Base-by-base conservation (phyloP, 805 yeast genomes). In the Vanderwaltozyma polyspora region DNA sequence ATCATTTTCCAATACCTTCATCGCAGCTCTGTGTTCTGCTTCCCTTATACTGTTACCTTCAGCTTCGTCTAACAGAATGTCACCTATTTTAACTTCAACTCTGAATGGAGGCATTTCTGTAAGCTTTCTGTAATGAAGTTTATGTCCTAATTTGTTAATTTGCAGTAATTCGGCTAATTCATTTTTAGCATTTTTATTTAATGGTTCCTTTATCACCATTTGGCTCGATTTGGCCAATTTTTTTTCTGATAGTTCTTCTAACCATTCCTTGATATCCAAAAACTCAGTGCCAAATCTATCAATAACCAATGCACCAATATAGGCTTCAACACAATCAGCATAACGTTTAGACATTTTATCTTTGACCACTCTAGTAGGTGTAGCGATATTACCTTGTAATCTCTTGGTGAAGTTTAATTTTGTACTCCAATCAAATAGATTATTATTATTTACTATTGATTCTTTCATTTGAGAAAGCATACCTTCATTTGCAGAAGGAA, bases 261-360 rank as follows among this genome's bases (percentile, higher is more conserved):
- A 49, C 85, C 85, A 79, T 3, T 58, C 51, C 39, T 64, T 64
- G 6, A 78, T 60, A 10, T 58, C 67, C 3, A 54, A 42, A 25
- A 67, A 63, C 38, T 72, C 70, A 8, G 41, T 39, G 0, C 55
- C 46, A 27, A 66, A 55, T 40, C 50, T 39, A 30, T 80, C 87
- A 14, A 71, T 57, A 3, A 48, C 49, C 21, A 86, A 57, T 0
- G 89, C 96, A 2, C 94, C 95, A 31, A 87, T 67, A 46, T 86
- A 86, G 0, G 95, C 94, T 57, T 87, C 96, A 48, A 86, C 79
- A 2, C 80, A 72, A 62, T 87, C 96, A 0, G 95, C 94, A 49
- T 68, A 68, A 19, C 46, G 35, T 29, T 46, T 48, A 4, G 39
- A 31, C 6, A 79, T 63, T 51, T 82, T 85, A 42, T 69, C 70